Evolutionary conservation across 306 rosid species (phyloP).

Genomic region (Fagus sylvatica): DNA sequence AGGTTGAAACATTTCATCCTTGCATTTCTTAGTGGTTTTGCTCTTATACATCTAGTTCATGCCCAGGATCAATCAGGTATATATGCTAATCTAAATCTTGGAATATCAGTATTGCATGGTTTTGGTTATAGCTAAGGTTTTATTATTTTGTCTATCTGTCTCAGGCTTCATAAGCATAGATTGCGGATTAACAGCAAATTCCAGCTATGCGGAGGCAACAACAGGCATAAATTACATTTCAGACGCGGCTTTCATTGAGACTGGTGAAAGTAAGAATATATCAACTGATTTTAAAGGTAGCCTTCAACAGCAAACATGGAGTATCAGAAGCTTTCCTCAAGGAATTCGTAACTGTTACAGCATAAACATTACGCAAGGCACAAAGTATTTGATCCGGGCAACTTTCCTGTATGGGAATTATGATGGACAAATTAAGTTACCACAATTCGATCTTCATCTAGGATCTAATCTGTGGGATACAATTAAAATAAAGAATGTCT

Average conservation of each 20-base stretch:
- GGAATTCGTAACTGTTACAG: conserved; percentile 55
- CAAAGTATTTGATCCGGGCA: conserved; percentile 41
- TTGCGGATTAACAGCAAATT: conserved; percentile 31
- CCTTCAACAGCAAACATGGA: conserved; percentile 19
- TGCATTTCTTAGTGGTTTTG: not conserved
- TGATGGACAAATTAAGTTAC: conserved; percentile 28
- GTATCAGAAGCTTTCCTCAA: conserved; percentile 51
- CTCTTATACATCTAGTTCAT: not conserved
- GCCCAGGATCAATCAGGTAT: too few species aligned
- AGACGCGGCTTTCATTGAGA: conserved; percentile 15
- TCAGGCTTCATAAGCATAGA: conserved; percentile 57
- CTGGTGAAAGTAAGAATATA: conserved; percentile 20
- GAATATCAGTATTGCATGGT: too few species aligned
- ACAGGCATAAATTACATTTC: conserved; percentile 30
- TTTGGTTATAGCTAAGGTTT: too few species aligned
- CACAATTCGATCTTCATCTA: conserved; percentile 46
- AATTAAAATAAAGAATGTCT: not conserved
- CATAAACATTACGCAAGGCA: conserved; percentile 28
- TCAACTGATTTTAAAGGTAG: not conserved
- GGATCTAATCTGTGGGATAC: conserved; percentile 46
- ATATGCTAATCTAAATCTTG: too few species aligned
- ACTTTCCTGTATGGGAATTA: conserved; percentile 49
- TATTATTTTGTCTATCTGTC: not conserved
- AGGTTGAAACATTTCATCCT: not conserved
- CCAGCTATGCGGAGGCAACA: not conserved